phyloP scores from a whole-genome alignment of 257 asterid species.

The Nicotiana benthamiana region DNA sequence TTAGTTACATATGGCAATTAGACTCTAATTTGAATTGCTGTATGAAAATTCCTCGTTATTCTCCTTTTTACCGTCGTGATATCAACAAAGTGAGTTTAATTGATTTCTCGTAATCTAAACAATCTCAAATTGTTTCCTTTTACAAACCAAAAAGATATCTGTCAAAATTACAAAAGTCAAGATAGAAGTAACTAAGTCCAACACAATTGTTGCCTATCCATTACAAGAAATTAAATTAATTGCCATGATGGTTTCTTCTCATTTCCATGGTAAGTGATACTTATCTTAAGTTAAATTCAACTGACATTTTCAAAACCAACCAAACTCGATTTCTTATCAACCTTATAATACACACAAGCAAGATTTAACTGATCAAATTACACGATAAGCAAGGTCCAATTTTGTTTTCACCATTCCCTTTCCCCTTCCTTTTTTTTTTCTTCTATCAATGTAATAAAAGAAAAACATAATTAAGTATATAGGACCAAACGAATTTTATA shows the following conservation, averaged over 20 bases:
- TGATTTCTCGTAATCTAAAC: too few species aligned
- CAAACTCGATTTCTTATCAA: neutral
- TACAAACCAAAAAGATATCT: neutral
- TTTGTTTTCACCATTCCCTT: too few species aligned
- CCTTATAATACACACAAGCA: neutral
- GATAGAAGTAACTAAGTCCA: neutral
- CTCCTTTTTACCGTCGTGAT: neutral
- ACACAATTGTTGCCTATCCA: neutral
- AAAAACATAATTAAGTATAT: too few species aligned
- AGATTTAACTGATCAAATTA: neutral
- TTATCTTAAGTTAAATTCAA: neutral
- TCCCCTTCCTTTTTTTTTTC: too few species aligned
- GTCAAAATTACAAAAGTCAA: neutral
- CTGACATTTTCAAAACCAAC: neutral
- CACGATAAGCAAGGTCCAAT: too few species aligned
- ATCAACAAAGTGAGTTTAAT: too few species aligned
- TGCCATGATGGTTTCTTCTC: neutral
- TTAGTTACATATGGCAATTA: too few species aligned
- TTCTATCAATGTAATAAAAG: too few species aligned
- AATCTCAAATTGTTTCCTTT: neutral
- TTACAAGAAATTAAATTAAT: neutral
- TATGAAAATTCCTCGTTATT: too few species aligned
- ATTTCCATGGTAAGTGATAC: neutral
- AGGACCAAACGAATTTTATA: too few species aligned
- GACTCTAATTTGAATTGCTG: too few species aligned